A percentile compares a stretch with the other conserved stretches of the same genome.
phyloP scores from a whole-genome alignment of 257 asterid genomes.

The Ehretia macrophylla region DNA sequence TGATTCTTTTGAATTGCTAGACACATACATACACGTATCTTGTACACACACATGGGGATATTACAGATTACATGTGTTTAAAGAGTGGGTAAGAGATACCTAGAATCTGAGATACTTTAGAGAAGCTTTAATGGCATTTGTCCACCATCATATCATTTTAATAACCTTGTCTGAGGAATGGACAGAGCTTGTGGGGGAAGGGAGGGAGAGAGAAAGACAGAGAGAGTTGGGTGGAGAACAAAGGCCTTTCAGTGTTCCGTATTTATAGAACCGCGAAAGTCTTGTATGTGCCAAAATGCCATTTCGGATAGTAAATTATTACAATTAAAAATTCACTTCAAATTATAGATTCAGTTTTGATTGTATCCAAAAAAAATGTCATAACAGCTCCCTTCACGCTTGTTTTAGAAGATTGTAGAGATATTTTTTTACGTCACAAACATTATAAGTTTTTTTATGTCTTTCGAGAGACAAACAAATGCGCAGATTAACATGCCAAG shows the following conservation, averaged over 20 bases:
- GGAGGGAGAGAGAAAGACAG: background rate
- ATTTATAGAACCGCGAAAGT: conserved; percentile 13
- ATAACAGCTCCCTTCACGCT: no score
- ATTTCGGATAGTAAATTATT: background rate
- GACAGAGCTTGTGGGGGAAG: background rate
- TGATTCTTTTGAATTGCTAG: no score
- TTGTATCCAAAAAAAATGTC: no score
- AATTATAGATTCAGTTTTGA: no score
- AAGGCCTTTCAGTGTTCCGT: conserved; percentile 8
- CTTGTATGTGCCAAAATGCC: conserved; percentile 1
- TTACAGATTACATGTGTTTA: background rate
- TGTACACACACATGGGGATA: background rate
- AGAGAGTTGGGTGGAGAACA: background rate
- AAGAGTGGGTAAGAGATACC: conserved; percentile 13
- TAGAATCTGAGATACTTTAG: conserved; percentile 17
- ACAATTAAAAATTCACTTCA: no score
- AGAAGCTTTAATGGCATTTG: conserved; percentile 4
- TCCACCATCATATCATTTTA: conserved; percentile 2
- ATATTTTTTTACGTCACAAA: no score
- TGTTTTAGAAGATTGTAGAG: no score
- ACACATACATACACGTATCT: background rate
- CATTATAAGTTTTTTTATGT: no score
- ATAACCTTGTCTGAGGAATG: conserved; percentile 6
- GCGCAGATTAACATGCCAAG: no score
- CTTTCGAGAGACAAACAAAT: no score